Percentiles rank a stretch among this genome's conserved stretches.
These are phyloP conservation scores for Trichoderma orchidacearum DNA, from an alignment of 495 filamentous ascomycete genomes.

Conservation along the genomic window DNA sequence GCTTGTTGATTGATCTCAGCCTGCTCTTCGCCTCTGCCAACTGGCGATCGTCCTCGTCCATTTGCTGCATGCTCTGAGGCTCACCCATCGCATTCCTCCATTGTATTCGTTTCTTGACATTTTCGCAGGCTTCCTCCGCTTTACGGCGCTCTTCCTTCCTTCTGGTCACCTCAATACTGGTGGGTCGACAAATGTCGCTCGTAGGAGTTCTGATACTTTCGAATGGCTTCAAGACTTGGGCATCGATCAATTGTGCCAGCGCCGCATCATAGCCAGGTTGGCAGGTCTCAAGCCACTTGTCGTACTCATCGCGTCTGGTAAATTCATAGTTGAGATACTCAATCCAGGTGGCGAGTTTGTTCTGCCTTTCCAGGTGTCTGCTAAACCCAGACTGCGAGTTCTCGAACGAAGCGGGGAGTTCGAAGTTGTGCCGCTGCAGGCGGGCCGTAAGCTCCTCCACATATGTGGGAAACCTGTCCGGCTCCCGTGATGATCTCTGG, in stretches of 20 bases:
- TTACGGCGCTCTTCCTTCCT: not conserved
- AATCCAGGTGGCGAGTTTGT: constrained; percentile 18
- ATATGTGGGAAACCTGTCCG: not conserved
- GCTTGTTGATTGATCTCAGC: not conserved
- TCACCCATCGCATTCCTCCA: not conserved
- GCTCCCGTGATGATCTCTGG: not conserved
- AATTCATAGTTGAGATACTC: constrained; percentile 14
- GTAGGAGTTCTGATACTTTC: not conserved
- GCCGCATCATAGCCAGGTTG: not conserved
- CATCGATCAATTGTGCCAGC: not conserved
- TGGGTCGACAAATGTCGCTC: not conserved
- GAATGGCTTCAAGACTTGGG: not conserved
- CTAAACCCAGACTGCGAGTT: not conserved
- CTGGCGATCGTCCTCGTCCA: not conserved
- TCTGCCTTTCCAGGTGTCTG: constrained; percentile 9
- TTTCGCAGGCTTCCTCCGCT: not conserved
- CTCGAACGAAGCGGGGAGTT: not conserved
- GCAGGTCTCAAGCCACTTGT: not conserved
- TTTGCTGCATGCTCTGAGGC: not conserved
- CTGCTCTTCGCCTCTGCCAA: not conserved
- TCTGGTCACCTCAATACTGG: not conserved
- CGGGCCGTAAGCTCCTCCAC: not conserved
- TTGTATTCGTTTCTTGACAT: not conserved
- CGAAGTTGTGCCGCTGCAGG: not conserved
- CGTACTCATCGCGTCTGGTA: constrained; percentile 2